phyloP scores from a whole-genome alignment of 371 early-diverging fungal species.

The Circinella minor region DNA sequence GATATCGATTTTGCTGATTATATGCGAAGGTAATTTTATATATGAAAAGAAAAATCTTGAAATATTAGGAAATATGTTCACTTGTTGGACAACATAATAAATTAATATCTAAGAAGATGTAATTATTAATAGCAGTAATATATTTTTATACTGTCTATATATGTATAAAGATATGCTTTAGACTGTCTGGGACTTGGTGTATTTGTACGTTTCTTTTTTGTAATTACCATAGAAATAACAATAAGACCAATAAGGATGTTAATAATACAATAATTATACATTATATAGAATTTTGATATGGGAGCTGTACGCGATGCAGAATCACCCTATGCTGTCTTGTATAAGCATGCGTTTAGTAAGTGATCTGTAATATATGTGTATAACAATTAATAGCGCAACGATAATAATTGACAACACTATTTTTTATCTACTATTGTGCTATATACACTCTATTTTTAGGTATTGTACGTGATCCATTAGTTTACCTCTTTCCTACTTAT shows the following conservation, averaged over 20 bases:
- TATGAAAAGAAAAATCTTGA: neutral
- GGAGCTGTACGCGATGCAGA: slow-evolving; percentile 19
- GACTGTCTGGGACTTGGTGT: slow-evolving; percentile 24
- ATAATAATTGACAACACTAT: too few species aligned
- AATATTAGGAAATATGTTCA: too few species aligned
- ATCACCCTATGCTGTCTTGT: slow-evolving; percentile 21
- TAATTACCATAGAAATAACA: too few species aligned
- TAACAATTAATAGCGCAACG: too few species aligned
- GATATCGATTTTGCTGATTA: slow-evolving; percentile 16
- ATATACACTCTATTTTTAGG: neutral
- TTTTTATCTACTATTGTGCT: too few species aligned
- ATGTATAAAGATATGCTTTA: slow-evolving; percentile 14
- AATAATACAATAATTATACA: too few species aligned
- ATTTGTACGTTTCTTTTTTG: slow-evolving; percentile 15
- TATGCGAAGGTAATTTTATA: slow-evolving; percentile 6
- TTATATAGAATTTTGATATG: slow-evolving; percentile 21
- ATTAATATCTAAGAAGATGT: too few species aligned
- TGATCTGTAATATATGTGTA: neutral
- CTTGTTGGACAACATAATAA: too few species aligned
- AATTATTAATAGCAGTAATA: neutral
- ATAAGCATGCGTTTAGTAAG: slow-evolving; percentile 37
- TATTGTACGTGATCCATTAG: slow-evolving; percentile 11
- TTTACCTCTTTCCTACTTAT: slow-evolving; percentile 30
- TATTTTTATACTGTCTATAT: neutral
- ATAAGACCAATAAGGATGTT: too few species aligned